phyloP scores from a whole-genome alignment of 2,329 filamentous ascomycete genomes.

The Alternaria incomplexa region DNA sequence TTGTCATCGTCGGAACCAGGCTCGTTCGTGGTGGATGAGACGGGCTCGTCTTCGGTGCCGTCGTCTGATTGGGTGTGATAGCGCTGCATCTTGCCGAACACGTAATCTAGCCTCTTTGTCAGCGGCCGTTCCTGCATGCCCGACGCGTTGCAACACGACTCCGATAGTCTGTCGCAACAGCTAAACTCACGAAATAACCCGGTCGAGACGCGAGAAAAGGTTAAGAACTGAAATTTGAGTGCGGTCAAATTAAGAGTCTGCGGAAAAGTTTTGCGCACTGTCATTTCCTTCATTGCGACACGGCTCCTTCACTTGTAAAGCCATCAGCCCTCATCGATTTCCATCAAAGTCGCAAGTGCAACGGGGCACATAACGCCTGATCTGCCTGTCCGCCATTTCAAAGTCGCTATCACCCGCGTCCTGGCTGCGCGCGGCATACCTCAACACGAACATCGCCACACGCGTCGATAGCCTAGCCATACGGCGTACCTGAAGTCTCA shows the following conservation, averaged over 20 bases:
- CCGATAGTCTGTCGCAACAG: background rate
- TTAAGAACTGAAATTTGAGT: background rate
- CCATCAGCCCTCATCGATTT: slow-evolving; percentile 25
- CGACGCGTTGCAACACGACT: slow-evolving; percentile 2
- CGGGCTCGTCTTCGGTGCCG: slow-evolving; percentile 16
- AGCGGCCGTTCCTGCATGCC: slow-evolving; percentile 7
- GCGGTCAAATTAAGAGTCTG: background rate
- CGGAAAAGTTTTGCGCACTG: background rate
- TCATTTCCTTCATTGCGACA: slow-evolving; percentile 9
- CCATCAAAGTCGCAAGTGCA: slow-evolving; percentile 22
- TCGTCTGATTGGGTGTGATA: slow-evolving; percentile 29
- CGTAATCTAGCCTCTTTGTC: slow-evolving; percentile 33
- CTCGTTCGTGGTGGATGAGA: slow-evolving; percentile 10
- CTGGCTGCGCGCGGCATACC: background rate
- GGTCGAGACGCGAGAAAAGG: background rate
- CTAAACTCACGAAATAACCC: background rate
- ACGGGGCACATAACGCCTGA: background rate
- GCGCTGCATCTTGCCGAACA: slow-evolving; percentile 33
- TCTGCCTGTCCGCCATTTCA: background rate
- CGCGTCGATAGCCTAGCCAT: background rate
- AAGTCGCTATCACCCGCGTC: background rate
- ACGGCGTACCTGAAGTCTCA: background rate
- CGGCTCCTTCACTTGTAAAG: slow-evolving; percentile 15
- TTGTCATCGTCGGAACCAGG: slow-evolving; percentile 5
- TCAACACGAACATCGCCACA: background rate